phyloP scores from a whole-genome alignment of 352 stramenopile genomes.

The Globisporangium nodosum region DNA sequence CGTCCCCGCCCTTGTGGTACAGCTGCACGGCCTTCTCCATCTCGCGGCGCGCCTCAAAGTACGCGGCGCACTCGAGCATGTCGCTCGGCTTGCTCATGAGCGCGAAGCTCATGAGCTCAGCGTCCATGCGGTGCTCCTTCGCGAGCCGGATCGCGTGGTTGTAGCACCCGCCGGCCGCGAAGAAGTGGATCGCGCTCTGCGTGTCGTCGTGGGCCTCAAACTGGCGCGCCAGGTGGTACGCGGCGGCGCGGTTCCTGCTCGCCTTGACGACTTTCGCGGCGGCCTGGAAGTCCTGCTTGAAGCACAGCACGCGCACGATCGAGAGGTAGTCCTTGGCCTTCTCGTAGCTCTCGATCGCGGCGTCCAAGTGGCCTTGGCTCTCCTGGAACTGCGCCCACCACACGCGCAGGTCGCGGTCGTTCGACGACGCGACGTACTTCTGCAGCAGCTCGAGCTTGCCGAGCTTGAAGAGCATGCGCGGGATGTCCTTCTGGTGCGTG shows the following conservation, averaged over 20 bases:
- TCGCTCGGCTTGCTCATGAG: constrained; percentile 83
- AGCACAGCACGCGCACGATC: constrained; percentile 90
- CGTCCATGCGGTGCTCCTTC: constrained; percentile 86
- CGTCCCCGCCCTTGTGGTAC: constrained; percentile 91
- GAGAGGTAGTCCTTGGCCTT: constrained; percentile 84
- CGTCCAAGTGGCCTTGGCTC: constrained; percentile 83
- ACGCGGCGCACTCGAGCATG: constrained; percentile 88
- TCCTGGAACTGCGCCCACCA: constrained; percentile 95
- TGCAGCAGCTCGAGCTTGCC: constrained; percentile 88
- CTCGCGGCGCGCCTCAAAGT: constrained; percentile 91
- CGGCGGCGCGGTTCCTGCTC: constrained; percentile 61
- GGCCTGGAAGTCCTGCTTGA: constrained; percentile 82
- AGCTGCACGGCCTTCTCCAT: constrained; percentile 93
- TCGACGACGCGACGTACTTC: constrained; percentile 86
- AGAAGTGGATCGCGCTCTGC: constrained; percentile 90
- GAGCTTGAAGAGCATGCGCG: constrained; percentile 90
- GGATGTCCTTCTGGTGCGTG: constrained; percentile 88
- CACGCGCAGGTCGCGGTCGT: constrained; percentile 81
- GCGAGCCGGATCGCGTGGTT: constrained; percentile 93
- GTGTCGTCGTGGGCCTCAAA: constrained; percentile 81
- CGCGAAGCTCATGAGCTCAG: constrained; percentile 90
- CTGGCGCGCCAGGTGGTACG: constrained; percentile 86
- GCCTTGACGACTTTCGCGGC: constrained; percentile 86
- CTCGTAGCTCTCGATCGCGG: constrained; percentile 86
- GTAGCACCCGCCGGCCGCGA: constrained; percentile 83